These are phyloP conservation scores for Metroxylon sagu DNA, from an alignment of 176 grass and related monocot genomes.

Conservation along the genomic window DNA sequence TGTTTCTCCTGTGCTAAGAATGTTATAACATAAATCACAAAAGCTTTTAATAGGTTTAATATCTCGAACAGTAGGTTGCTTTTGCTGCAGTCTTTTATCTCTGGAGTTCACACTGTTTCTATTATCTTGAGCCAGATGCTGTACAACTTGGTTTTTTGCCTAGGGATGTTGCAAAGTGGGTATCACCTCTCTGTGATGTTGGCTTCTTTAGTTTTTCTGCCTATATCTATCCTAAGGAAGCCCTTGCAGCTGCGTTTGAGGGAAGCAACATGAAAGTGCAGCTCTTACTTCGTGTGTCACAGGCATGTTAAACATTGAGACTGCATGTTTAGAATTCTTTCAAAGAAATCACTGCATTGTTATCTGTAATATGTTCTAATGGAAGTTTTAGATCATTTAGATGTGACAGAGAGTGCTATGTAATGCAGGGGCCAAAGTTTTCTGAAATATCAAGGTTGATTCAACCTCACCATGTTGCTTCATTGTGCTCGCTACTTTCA, in stretches of 20 bases:
- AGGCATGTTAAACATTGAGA: constrained; percentile 24
- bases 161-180: constrained; percentile 79
- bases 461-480: constrained; percentile 37
- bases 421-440: constrained; percentile 69
- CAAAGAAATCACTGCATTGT: neutral
- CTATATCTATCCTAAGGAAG: constrained; percentile 81
- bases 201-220: constrained; percentile 80
- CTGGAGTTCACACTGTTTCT: neutral
- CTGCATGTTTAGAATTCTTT: constrained; percentile 8
- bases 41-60: no score
- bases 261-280: constrained; percentile 42
- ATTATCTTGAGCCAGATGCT: constrained; percentile 38
- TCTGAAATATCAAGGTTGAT: constrained; percentile 52
- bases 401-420: neutral
- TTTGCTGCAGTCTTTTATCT: neutral
- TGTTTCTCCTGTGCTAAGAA: no score
- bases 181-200: constrained; percentile 69
- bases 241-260: constrained; percentile 55
- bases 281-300: constrained; percentile 50
- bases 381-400: no score
- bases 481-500: constrained; percentile 63
- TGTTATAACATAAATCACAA: no score
- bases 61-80: no score
- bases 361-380: no score
- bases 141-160: constrained; percentile 86